Evolutionary conservation across 495 filamentous ascomycete genomes (phyloP), one percentile per base, ranked within the genome.

Genomic region (Terfezia claveryi): DNA sequence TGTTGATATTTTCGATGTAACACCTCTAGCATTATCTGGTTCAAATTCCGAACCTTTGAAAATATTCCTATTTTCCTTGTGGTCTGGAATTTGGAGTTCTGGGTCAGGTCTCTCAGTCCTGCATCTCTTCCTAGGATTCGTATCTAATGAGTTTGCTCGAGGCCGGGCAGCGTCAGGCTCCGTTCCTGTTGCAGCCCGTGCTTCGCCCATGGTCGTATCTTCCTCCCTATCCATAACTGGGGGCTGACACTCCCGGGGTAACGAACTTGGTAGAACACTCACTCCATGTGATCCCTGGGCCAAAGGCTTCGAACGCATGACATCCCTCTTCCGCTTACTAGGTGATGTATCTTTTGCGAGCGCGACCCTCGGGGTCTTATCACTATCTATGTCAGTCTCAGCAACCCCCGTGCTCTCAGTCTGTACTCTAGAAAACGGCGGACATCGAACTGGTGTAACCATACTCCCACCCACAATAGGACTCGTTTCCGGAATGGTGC

Each of bases 401-500:
- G 27, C 17, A 53, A 53, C 27, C 16, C 41, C 16, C 51, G 61
- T 10, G 44, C 36, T n/a, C 56, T 51, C 44, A 37, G 20, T 8
- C 36, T 6, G 27, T 4, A 36, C 53, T 38, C 27, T 55, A 36
- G 23, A 10, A 36, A 20, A 9, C 56, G 36, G 36, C 36, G 52
- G 36, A 17, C 32, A 23, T 46, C 16, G 51, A 16, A 54, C n/a
- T 17, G 53, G 53, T 44, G 53, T 44, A 23, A 52, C 10, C 53
- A 54, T 54, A 23, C 53, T 37, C 8, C 16, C 52, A n/a, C 7
- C 32, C 10, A 37, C 23, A 36, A 23, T 16, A 12, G 59, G 59
- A 32, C 55, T 62, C 3, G 55, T 55, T 38, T 57, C 59, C 10
- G 17, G 57, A 8, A 54, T 38, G 17, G n/a, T 50, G 36, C 23